These are phyloP conservation scores for Saksenaea oblongispora DNA, from an alignment of 371 early-diverging fungal genomes.

Conservation along the genomic window DNA sequence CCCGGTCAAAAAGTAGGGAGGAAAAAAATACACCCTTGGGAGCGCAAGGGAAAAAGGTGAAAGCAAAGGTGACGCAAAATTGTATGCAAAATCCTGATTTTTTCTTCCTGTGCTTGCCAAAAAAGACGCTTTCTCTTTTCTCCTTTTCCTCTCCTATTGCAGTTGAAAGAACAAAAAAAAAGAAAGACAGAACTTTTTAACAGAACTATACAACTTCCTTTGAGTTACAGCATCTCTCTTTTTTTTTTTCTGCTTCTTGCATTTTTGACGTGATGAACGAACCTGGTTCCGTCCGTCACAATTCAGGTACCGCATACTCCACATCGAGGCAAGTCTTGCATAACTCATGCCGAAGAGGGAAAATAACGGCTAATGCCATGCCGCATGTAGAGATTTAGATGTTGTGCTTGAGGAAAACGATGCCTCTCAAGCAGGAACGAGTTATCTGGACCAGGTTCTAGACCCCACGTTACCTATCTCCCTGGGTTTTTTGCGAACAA, in stretches of 20 bases:
- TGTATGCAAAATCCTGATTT: too few species aligned
- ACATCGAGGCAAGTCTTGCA: conserved; percentile 20
- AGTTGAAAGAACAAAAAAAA: not conserved
- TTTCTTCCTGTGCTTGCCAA: too few species aligned
- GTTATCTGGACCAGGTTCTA: conserved; percentile 27
- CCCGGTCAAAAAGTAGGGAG: too few species aligned
- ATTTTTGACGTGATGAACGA: conserved; percentile 20
- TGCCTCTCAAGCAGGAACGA: conserved; percentile 12
- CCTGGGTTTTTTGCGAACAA: conserved; percentile 30
- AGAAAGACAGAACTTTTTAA: not conserved
- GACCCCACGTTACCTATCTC: conserved; percentile 23
- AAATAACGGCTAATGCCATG: not conserved
- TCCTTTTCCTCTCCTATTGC: too few species aligned
- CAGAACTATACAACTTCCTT: not conserved
- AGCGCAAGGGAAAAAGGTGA: too few species aligned
- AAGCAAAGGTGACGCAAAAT: too few species aligned
- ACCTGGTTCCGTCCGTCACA: conserved; percentile 22
- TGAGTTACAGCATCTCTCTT: not conserved
- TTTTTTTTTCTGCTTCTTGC: not conserved
- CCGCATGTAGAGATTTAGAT: conserved; percentile 30
- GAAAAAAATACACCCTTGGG: too few species aligned
- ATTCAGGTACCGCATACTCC: conserved; percentile 12
- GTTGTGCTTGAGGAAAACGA: conserved; percentile 47
- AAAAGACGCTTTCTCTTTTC: too few species aligned
- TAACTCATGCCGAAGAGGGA: not conserved